Percentiles rank a stretch among this genome's conserved stretches.
Conservation (phyloP, 805 yeast genomes). For the Ascoidea tarda region DNA sequence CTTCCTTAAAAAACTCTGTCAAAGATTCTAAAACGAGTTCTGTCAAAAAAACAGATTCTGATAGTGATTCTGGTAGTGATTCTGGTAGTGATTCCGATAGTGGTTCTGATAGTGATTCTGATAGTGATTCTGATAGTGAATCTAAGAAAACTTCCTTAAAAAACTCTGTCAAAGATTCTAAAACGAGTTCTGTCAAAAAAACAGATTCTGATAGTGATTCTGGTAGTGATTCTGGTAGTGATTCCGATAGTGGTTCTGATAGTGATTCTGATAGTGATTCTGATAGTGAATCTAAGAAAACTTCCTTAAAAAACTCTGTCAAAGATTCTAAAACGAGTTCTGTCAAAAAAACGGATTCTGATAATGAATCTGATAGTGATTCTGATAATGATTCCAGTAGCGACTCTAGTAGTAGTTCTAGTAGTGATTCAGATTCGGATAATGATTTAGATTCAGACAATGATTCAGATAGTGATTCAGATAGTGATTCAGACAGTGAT, state of each 20-base stretch:
- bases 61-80: neutral
- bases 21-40: neutral
- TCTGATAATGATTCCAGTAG: neutral
- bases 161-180: neutral
- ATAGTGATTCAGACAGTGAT: slow-evolving; percentile 8
- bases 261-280: neutral
- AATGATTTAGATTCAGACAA: slow-evolving; percentile 1
- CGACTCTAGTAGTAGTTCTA: slow-evolving; percentile 7
- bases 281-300: neutral
- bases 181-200: neutral
- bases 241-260: neutral
- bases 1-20: neutral
- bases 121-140: neutral
- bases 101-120: neutral
- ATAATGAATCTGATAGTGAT: neutral
- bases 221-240: neutral
- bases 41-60: neutral
- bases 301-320: too few relatives aligned
- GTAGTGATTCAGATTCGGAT: neutral
- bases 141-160: neutral
- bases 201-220: neutral
- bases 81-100: neutral
- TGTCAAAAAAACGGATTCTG: too few relatives aligned
- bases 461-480: neutral
- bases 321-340: too few relatives aligned